Conservation (phyloP, 306 rosid genomes). For the Rosa persica region DNA sequence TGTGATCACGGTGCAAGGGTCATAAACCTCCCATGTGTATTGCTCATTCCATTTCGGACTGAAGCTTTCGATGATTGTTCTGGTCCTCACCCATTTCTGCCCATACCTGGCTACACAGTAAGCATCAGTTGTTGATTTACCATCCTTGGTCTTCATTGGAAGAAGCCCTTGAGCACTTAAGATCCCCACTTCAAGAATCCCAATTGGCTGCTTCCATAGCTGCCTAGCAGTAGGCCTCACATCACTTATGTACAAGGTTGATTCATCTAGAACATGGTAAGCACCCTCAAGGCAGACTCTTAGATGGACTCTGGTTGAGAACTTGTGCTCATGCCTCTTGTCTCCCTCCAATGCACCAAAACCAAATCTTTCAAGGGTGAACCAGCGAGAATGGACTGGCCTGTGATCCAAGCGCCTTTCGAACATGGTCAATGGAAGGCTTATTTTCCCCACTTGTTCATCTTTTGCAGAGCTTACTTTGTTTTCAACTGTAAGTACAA, state of each 20-base stretch:
- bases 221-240: conserved; percentile 75
- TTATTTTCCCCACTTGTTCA: conserved; percentile 47
- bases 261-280: conserved; percentile 82
- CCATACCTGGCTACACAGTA: conserved; percentile 85
- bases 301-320: conserved; percentile 56
- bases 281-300: conserved; percentile 84
- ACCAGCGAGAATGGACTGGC: conserved; percentile 62
- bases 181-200: conserved; percentile 86
- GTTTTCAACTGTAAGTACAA: conserved; percentile 59
- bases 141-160: conserved; percentile 67
- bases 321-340: conserved; percentile 60
- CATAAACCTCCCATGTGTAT: conserved; percentile 68
- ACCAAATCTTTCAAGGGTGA: conserved; percentile 63
- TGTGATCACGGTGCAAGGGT: conserved; percentile 68
- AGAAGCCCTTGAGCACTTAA: conserved; percentile 77
- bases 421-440: conserved; percentile 42
- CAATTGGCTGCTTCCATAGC: conserved; percentile 82
- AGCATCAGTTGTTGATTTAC: conserved; percentile 56
- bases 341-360: conserved; percentile 73
- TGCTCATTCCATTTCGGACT: conserved; percentile 71
- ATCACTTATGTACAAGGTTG: conserved; percentile 76
- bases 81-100: conserved; percentile 83
- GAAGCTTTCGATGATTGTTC: conserved; percentile 57
- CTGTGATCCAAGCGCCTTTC: conserved; percentile 76
- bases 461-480: conserved; percentile 52